A percentile compares a stretch with the other conserved stretches of the same genome.
phyloP scores from a whole-genome alignment of 192 early-diverging fungal genomes.

The Allomyces macrogynus region DNA sequence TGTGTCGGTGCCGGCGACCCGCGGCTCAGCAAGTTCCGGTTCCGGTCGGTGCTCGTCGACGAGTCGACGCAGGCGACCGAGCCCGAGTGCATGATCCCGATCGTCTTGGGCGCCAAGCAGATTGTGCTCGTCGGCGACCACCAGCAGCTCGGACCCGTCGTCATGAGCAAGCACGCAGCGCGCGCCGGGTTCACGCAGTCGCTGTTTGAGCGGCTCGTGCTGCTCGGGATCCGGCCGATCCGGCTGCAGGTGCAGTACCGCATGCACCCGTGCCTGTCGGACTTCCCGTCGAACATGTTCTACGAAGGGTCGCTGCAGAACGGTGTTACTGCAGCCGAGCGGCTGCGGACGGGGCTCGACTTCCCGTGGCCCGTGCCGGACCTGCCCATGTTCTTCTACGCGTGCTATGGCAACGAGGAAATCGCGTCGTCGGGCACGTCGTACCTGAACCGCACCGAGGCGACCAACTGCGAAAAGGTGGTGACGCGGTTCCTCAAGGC shows the following conservation, averaged over 20 bases:
- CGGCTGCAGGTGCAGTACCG: slow-evolving; percentile 96
- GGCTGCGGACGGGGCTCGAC: slow-evolving; percentile 63
- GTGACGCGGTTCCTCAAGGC: slow-evolving; percentile 86
- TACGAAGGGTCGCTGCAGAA: slow-evolving; percentile 97
- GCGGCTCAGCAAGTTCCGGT: slow-evolving; percentile 65
- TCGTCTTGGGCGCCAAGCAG: slow-evolving; percentile 89
- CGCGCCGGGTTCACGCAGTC: slow-evolving; percentile 86
- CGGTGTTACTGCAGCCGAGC: slow-evolving; percentile 81
- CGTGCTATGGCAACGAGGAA: slow-evolving; percentile 86
- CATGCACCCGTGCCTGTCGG: slow-evolving; percentile 97
- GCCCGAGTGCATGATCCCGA: slow-evolving; percentile 93
- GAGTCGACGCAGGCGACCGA: slow-evolving; percentile 95
- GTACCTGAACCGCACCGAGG: slow-evolving; percentile 93
- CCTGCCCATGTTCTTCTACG: slow-evolving; percentile 85
- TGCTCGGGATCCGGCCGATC: slow-evolving; percentile 78
- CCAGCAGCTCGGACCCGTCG: slow-evolving; percentile 94
- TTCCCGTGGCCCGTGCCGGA: slow-evolving; percentile 95
- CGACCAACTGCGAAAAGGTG: slow-evolving; percentile 88
- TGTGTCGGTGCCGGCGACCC: slow-evolving; percentile 95
- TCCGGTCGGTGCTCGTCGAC: slow-evolving; percentile 88
- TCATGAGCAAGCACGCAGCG: slow-evolving; percentile 91
- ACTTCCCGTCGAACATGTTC: slow-evolving; percentile 98
- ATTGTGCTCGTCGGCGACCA: slow-evolving; percentile 96
- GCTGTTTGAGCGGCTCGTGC: slow-evolving; percentile 86
- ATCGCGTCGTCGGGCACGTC: slow-evolving; percentile 92